Percentiles rank a stretch among this genome's conserved stretches.
phyloP scores from a whole-genome alignment of 805 yeast genomes.

The Candida montana region DNA sequence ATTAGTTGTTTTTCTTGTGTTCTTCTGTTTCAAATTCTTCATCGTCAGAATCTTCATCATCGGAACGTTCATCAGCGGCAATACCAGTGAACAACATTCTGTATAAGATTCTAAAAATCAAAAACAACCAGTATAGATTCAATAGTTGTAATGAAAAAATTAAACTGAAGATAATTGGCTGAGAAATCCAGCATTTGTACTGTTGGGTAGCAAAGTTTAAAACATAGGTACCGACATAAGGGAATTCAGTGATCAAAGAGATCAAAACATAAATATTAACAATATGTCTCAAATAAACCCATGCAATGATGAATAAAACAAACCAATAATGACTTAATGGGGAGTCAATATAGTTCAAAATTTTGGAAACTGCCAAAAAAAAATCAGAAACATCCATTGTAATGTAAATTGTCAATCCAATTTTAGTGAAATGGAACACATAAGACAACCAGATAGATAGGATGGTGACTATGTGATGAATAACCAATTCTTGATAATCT shows the following conservation, averaged over 20 bases:
- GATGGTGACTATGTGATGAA: slow-evolving; percentile 91
- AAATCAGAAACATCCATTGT: slow-evolving; percentile 97
- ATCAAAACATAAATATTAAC: slow-evolving; percentile 74
- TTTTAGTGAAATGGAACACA: slow-evolving; percentile 93
- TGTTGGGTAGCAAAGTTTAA: slow-evolving; percentile 87
- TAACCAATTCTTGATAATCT: slow-evolving; percentile 84
- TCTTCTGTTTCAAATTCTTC: slow-evolving; percentile 19
- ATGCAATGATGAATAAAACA: slow-evolving; percentile 56
- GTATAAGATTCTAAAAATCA: slow-evolving; percentile 72
- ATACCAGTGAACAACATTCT: slow-evolving; percentile 58
- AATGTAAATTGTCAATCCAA: slow-evolving; percentile 85
- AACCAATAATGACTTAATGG: slow-evolving; percentile 59
- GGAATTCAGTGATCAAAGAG: slow-evolving; percentile 82
- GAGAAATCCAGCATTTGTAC: slow-evolving; percentile 94
- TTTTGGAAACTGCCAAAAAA: slow-evolving; percentile 77
- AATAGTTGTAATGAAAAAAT: slow-evolving; percentile 79
- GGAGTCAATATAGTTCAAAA: slow-evolving; percentile 80
- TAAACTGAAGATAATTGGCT: slow-evolving; percentile 77
- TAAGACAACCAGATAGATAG: slow-evolving; percentile 82
- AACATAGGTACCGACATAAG: slow-evolving; percentile 74
- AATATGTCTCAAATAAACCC: slow-evolving; percentile 90
- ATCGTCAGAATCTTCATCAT: slow-evolving; percentile 62
- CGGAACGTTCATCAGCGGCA: slow-evolving; percentile 80
- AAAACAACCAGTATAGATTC: slow-evolving; percentile 81
- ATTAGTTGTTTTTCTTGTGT: neutral